These are phyloP conservation scores for Emmonsia crescens DNA, from an alignment of 2,329 filamentous ascomycete species.

Conservation along the genomic window DNA sequence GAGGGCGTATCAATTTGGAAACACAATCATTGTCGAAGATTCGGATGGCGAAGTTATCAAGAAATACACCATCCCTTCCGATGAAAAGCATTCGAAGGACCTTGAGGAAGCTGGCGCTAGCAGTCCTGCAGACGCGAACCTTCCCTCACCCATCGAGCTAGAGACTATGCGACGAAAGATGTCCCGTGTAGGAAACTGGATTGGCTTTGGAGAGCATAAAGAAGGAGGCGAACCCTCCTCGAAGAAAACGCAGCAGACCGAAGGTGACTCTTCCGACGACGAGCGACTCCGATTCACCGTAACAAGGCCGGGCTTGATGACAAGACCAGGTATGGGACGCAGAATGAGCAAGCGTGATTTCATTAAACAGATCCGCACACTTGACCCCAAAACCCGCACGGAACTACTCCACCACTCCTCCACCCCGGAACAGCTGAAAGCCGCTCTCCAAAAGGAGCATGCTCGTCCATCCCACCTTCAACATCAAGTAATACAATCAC, in stretches of 20 bases:
- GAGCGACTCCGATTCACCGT: constrained; percentile 52
- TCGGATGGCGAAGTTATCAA: constrained; percentile 59
- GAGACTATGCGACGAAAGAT: constrained; percentile 41
- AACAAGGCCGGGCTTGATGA: constrained; percentile 29
- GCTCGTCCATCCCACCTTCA: background rate
- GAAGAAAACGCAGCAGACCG: constrained; percentile 16
- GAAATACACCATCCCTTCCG: constrained; percentile 52
- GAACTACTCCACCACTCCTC: constrained; percentile 34
- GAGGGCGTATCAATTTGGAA: constrained; percentile 57
- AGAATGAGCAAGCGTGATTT: constrained; percentile 57
- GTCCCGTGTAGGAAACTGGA: constrained; percentile 50
- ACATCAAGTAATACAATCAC: background rate
- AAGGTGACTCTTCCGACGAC: constrained; percentile 25
- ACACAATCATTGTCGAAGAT: constrained; percentile 61
- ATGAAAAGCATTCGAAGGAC: constrained; percentile 14
- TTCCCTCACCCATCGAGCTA: constrained; percentile 19
- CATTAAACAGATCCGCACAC: constrained; percentile 49
- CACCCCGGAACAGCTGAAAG: constrained; percentile 29
- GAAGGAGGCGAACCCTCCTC: constrained; percentile 19
- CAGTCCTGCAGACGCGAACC: constrained; percentile 22
- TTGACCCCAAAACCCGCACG: constrained; percentile 49
- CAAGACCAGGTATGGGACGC: constrained; percentile 40
- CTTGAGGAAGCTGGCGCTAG: constrained; percentile 12
- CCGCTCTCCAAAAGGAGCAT: constrained; percentile 23
- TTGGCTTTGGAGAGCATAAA: constrained; percentile 36